Evolutionary conservation across 2,329 filamentous ascomycete genomes (phyloP).

Genomic region (Zelopaecilomyces penicillatus): DNA sequence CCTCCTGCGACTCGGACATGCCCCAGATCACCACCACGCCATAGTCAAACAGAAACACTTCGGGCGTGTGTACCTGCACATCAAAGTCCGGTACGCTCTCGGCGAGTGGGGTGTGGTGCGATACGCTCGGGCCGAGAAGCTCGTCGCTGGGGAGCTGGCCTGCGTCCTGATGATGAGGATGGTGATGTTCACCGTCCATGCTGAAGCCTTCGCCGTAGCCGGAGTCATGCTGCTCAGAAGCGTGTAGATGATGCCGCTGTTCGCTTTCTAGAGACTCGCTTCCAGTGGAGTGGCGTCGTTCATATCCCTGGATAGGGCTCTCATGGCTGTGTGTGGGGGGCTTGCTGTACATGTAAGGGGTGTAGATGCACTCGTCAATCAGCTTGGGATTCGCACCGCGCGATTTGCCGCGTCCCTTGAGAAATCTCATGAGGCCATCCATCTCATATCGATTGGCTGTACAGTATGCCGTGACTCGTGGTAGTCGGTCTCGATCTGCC

Average conservation of each 20-base stretch:
- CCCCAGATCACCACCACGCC: constrained; percentile 98
- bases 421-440: constrained; percentile 79
- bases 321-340: constrained; percentile 11
- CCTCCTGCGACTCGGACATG: constrained; percentile 85
- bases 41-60: constrained; percentile 95
- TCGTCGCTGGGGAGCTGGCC: constrained; percentile 22
- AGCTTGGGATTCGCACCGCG: constrained; percentile 79
- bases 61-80: constrained; percentile 80
- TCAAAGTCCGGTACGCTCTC: constrained; percentile 64
- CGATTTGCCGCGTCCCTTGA: constrained; percentile 74
- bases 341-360: constrained; percentile 74
- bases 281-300: constrained; percentile 69
- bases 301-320: constrained; percentile 39
- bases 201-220: constrained; percentile 22
- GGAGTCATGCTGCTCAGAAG: constrained; percentile 24
- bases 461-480: constrained; percentile 92
- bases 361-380: constrained; percentile 97
- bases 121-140: constrained; percentile 25
- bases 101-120: constrained; percentile 30
- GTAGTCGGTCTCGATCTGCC: constrained; percentile 78
- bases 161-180: constrained; percentile 15
- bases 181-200: constrained; percentile 15
- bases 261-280: constrained; percentile 42
- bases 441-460: constrained; percentile 88
- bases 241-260: constrained; percentile 46